Percentiles rank a stretch among this genome's conserved stretches.
These are phyloP conservation scores for Epichloe gansuensis DNA, from an alignment of 2,329 filamentous ascomycete genomes.

Conservation along the genomic window DNA sequence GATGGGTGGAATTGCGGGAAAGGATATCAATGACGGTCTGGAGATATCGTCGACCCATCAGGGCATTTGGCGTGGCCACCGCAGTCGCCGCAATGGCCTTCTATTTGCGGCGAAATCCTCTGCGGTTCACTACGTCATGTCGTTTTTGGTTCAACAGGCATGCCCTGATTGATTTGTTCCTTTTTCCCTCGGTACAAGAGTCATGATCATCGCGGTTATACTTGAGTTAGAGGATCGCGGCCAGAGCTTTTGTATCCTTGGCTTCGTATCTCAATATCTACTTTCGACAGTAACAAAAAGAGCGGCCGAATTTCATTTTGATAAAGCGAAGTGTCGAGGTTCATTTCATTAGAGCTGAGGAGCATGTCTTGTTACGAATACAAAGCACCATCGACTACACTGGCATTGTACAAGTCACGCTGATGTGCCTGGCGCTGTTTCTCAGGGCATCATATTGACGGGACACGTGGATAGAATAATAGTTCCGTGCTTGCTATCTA, in stretches of 20 bases:
- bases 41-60: conserved; percentile 53
- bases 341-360: background rate
- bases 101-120: conserved; percentile 44
- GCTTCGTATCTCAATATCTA: background rate
- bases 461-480: background rate
- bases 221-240: background rate
- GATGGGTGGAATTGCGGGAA: conserved; percentile 42
- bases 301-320: background rate
- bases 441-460: background rate
- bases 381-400: background rate
- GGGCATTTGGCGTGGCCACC: conserved; percentile 51
- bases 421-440: background rate
- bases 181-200: background rate
- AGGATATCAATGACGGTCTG: conserved; percentile 31
- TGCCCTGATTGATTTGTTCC: background rate
- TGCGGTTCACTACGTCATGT: conserved; percentile 15
- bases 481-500: background rate
- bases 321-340: background rate
- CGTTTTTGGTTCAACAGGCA: conserved; percentile 13
- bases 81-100: conserved; percentile 56
- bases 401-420: background rate
- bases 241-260: background rate
- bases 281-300: background rate
- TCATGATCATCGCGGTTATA: background rate
- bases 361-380: background rate